Evolutionary conservation across 2,329 filamentous ascomycete species (phyloP).

Genomic region (Hymenoscyphus repandus): DNA sequence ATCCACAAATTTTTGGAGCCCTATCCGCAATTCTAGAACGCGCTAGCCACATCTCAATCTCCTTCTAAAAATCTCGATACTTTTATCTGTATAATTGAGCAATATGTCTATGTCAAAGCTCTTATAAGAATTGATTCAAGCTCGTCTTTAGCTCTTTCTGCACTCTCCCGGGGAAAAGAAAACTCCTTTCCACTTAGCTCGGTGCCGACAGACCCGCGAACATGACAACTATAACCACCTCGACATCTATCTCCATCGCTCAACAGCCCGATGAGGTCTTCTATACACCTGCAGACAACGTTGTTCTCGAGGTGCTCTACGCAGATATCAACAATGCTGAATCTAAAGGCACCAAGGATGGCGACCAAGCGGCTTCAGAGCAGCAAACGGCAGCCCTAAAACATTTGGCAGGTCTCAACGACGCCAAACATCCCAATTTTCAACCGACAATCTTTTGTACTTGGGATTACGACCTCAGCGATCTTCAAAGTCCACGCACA

Average conservation of each 20-base stretch:
- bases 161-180: too few species aligned
- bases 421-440: constrained; percentile 12
- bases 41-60: too few species aligned
- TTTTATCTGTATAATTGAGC: too few species aligned
- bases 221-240: not conserved
- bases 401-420: not conserved
- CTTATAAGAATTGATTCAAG: too few species aligned
- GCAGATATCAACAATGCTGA: constrained; percentile 6
- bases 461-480: constrained; percentile 18
- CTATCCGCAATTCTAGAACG: too few species aligned
- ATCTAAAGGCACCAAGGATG: not conserved
- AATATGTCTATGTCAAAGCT: too few species aligned
- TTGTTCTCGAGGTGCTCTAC: constrained; percentile 9
- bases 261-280: constrained; percentile 3
- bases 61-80: too few species aligned
- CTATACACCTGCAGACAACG: constrained; percentile 5
- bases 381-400: not conserved
- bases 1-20: too few species aligned
- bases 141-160: too few species aligned
- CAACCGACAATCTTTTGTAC: constrained; percentile 22
- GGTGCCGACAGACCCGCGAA: too few species aligned
- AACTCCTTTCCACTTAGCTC: too few species aligned
- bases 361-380: not conserved
- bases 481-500: constrained; percentile 12
- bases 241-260: constrained; percentile 5